These are phyloP conservation scores for Aphelidium insulamus DNA, from an alignment of 371 early-diverging fungal species.

Conservation along the genomic window DNA sequence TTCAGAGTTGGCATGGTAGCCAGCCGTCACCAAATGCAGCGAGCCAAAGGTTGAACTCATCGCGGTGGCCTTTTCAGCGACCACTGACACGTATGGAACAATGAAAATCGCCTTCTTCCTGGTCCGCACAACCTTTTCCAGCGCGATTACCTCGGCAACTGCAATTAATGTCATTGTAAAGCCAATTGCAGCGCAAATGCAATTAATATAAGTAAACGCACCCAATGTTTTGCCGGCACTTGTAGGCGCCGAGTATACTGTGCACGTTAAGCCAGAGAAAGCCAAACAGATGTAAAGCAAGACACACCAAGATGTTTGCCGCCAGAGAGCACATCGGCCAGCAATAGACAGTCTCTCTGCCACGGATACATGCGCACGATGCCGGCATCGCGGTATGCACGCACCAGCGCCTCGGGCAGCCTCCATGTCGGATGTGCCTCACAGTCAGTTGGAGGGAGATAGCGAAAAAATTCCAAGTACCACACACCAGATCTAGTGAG, in stretches of 20 bases:
- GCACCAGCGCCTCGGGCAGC: background rate
- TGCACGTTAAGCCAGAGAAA: slow-evolving; percentile 4
- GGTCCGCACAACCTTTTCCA: slow-evolving; percentile 7
- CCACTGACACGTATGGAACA: slow-evolving; percentile 10
- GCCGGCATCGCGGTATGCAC: background rate
- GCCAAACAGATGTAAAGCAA: slow-evolving; percentile 3
- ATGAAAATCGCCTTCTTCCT: slow-evolving; percentile 10
- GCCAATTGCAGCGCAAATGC: no score
- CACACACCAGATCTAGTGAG: no score
- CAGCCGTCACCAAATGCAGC: slow-evolving; percentile 4
- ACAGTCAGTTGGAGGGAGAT: no score
- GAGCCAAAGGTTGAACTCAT: slow-evolving; percentile 4
- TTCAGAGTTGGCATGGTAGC: slow-evolving; percentile 5
- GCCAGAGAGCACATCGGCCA: slow-evolving; percentile 1
- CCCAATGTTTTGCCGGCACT: slow-evolving; percentile 12
- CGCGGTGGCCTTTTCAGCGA: slow-evolving; percentile 7
- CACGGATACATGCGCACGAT: slow-evolving; percentile 2
- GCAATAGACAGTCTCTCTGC: slow-evolving; percentile 4
- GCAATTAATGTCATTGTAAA: no score
- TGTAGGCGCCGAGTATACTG: slow-evolving; percentile 10
- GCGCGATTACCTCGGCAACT: slow-evolving; percentile 8
- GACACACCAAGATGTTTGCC: slow-evolving; percentile 1
- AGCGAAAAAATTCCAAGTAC: no score
- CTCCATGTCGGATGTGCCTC: background rate
- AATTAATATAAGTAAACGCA: no score